Base-by-base conservation (phyloP, 371 early-diverging fungal species). In the Ecytonucleospora hepatopenaei region DNA sequence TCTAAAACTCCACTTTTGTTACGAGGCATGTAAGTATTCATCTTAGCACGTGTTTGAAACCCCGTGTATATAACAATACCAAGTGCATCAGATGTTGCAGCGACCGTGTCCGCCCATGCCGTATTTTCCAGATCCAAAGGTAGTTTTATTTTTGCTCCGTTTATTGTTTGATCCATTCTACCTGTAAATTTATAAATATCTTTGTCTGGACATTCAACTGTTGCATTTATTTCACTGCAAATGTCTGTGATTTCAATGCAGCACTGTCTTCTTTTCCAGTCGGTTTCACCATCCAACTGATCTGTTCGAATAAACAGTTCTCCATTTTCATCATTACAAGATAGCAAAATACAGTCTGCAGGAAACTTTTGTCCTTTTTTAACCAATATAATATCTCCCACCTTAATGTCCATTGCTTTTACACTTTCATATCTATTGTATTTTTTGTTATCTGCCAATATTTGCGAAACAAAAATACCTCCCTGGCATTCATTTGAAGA, bases 231-330 rank as follows among this genome's bases (percentile, higher is more conserved):
- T 53, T 59, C 46, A 55, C 28, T 53, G 16, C 58, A 12, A 34
- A 55, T 31, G 31, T 58, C 48, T 56, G 61, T 33, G 16, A 59
- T 70, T 2, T 54, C 30, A 33, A 30, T 19, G 40, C 69, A 56
- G 30, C 65, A 8, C 19, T 34, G 35, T 72, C 84, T 83, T 63
- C 94, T 78, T 80, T 97, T 96, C 95, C 96, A 97, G 73, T 97
- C 97, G 0, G 96, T 96, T 75, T 96, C 96, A 65, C 97, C 97
- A 77, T 96, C 97, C 48, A 97, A 82, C 73, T 97, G 97, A 81
- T 97, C 97, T 1, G 98, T 97, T 54, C 95, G 82, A 73, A 97
- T 89, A 81, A 96, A 97, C 65, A 91, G 87, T 17, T 93, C 85
- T 0, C 94, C 94, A 15, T 53, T 56, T 16, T 78, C 81, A 65